Evolutionary conservation across 768 basidiomycete genomes (phyloP), one percentile per base, ranked within the genome.

Genomic region (Tulasnella sp.): DNA sequence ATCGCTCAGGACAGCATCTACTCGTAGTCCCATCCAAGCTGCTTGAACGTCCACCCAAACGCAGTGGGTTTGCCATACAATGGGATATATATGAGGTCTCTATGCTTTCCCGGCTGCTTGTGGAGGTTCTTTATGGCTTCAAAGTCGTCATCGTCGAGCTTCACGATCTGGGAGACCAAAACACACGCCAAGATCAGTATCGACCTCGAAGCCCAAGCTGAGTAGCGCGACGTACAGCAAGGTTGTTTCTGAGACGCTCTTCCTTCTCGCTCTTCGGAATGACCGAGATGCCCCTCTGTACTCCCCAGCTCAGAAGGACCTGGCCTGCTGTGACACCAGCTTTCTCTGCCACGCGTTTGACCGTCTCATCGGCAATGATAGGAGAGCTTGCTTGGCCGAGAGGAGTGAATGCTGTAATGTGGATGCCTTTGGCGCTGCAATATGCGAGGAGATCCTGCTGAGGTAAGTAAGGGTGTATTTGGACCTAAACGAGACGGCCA

Each of bases 241-340:
- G 17, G 29, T 67, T 67, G 16, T 29, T 9, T 35, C 32, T 29
- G 12, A 67, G 22, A 12, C 37, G 9, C 66, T 37, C 80, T 77
- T 89, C 83, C 72, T 88, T 83, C 32, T 92, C 90, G 70, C n/a
- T n/a, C n/a, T n/a, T n/a, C n/a, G n/a, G n/a, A n/a, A n/a, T n/a
- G n/a, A n/a, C n/a, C n/a, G n/a, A 88, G 80, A 87, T 89, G 14
- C 92, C 92, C 47, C 91, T 85, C 76, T 88, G 78, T 40, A 80
- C 85, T 16, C 87, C 89, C 92, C 92, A 95, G 0, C 91, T 90
- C 74, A 96, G 81, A 69, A 95, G 83, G 41, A 95, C 89, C 79
- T 95, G 91, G 0, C 91, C 93, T 2, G 91, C 82, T 0, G 89
- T 89, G 5, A 41, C 29, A 39, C 81, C 81, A 39, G 89, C 83